phyloP scores from a whole-genome alignment of 768 basidiomycete species.

The Plicaturopsis crispa region DNA sequence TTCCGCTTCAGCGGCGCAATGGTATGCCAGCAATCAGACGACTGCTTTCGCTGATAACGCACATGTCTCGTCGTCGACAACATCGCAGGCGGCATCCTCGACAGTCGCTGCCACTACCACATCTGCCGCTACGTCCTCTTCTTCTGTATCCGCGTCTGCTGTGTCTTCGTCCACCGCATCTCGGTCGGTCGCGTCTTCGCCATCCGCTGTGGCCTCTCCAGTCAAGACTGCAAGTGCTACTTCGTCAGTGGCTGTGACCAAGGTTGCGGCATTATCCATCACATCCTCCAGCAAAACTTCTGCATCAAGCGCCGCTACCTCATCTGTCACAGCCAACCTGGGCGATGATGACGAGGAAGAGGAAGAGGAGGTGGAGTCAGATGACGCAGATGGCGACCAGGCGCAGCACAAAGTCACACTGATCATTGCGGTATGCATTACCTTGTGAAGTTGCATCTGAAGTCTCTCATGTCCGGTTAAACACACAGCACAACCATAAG shows the following conservation, averaged over 20 bases:
- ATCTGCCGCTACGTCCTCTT: constrained; percentile 4
- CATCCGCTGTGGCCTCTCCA: constrained; percentile 1
- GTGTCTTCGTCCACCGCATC: neutral
- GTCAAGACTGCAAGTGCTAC: constrained; percentile 8
- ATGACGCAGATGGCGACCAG: constrained; percentile 6
- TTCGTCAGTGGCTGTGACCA: constrained; percentile 3
- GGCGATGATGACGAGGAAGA: constrained; percentile 12
- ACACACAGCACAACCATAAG: too few species aligned
- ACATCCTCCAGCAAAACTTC: constrained; percentile 19
- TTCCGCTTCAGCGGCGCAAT: neutral
- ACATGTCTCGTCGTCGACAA: too few species aligned
- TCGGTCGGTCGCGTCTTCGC: neutral
- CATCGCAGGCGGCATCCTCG: constrained; percentile 5
- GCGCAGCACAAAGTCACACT: too few species aligned
- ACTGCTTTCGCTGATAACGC: neutral
- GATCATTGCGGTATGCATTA: too few species aligned
- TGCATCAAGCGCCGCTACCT: constrained; percentile 4
- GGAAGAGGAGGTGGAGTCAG: constrained; percentile 10
- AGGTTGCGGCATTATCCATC: constrained; percentile 7
- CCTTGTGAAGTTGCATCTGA: too few species aligned
- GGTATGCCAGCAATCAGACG: constrained; percentile 6
- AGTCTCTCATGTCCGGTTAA: too few species aligned
- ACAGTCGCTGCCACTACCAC: constrained; percentile 1
- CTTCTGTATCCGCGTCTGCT: constrained; percentile 3
- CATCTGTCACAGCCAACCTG: constrained; percentile 4